Percentiles rank a stretch among this genome's conserved stretches.
Evolutionary conservation across 805 yeast genomes (phyloP).

Genomic region (Zygotorulaspora sp.): DNA sequence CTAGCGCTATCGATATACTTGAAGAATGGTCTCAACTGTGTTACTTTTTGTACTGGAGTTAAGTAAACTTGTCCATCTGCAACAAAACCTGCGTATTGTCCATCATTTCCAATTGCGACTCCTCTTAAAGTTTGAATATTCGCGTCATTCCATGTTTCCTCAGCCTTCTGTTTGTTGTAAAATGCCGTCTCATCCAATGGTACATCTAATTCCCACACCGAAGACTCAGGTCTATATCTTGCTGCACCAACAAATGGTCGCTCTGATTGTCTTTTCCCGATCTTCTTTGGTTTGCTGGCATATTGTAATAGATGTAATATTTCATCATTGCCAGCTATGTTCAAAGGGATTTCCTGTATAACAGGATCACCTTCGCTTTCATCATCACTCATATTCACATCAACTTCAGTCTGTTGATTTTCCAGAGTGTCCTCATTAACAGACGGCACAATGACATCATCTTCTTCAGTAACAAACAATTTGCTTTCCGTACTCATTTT

Average conservation of each 20-base stretch:
- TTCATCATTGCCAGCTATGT: conserved; percentile 35
- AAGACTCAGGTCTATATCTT: conserved; percentile 56
- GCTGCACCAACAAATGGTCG: conserved; percentile 42
- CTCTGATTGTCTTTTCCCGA: conserved; percentile 26
- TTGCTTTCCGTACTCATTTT: conserved; percentile 18
- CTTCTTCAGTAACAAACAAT: conserved; percentile 39
- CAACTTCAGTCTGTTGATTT: conserved; percentile 11
- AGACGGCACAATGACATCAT: conserved; percentile 23
- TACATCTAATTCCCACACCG: conserved; percentile 66
- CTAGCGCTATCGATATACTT: conserved; percentile 64
- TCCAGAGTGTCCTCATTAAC: conserved; percentile 9
- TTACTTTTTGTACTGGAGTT: conserved; percentile 58
- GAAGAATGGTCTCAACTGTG: conserved; percentile 80
- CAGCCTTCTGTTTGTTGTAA: conserved; percentile 60
- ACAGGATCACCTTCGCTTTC: conserved; percentile 54
- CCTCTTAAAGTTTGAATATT: conserved; percentile 65
- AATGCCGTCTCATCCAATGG: conserved; percentile 68
- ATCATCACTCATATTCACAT: conserved; percentile 15
- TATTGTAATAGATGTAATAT: conserved; percentile 51
- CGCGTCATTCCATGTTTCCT: conserved; percentile 56
- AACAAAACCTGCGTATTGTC: conserved; percentile 46
- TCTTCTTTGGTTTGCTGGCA: conserved; percentile 38
- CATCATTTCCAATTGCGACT: conserved; percentile 52
- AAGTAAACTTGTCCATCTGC: conserved; percentile 53
- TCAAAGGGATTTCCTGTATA: conserved; percentile 56